Base-by-base conservation (phyloP, 345 rosid genomes). In the Gossypium rotundifolium region DNA sequence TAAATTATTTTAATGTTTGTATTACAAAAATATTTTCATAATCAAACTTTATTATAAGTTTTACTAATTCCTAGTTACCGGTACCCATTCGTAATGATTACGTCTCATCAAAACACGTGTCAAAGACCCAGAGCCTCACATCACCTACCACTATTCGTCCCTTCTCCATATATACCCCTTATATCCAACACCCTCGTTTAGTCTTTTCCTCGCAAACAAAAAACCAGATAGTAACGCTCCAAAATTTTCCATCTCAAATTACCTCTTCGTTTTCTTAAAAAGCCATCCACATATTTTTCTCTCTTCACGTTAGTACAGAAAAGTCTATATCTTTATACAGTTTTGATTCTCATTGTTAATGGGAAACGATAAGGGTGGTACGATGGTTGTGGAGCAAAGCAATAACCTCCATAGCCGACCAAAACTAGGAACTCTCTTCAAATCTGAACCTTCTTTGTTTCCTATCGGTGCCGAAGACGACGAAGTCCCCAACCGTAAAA, bases 341-440 rank as follows among this genome's bases (percentile, higher is more conserved):
- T 44, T 65, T 44, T 11, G 6, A 5, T 65, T 11, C 9, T 20
- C 69, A 11, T 44, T 65, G 71, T 66, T 22, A 2, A 18, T 18
- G 45, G 18, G 72, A 67, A 79, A 79, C 48, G 70, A 76, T 55
- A 33, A 77, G 23, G 76, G 72, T 8, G 72, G 63, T 25, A 38
- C 78, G 38, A 59, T 79, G 79, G 51, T 70, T 62, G 44, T 54
- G 25, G 29, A 79, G 60, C 81, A 6, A 3, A 52, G 23, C 55
- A 61, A n/a, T 57, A 58, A 40, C 40, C 76, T 71, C 79, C 80
- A 76, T 17, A 79, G 55, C 73, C 83, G 93, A 44, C 88, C 86
- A 13, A 87, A 85, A 52, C 81, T 93, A 25, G 90, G 89, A 17
- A 83, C 87, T 25, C 83, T 89, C 73, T 83, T 91, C 78, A 71